A percentile compares a stretch with the other conserved stretches of the same genome.
Evolutionary conservation across 2,329 filamentous ascomycete species (phyloP).

Genomic region (Penicillium sp.): DNA sequence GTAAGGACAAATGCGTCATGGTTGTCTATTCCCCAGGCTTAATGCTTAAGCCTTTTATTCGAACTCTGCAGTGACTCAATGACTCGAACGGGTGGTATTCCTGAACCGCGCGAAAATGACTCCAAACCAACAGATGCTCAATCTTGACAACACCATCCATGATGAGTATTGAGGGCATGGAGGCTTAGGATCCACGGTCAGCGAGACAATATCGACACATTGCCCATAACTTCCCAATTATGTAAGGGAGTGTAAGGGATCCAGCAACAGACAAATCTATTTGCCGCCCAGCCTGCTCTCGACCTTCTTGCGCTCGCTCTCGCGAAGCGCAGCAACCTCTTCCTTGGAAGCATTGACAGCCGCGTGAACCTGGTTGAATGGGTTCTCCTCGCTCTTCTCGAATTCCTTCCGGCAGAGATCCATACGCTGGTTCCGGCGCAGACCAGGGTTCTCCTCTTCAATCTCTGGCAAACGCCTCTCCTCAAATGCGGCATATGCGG

Average conservation of each 20-base stretch:
- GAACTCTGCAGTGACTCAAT: background rate
- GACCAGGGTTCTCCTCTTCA: slow-evolving; percentile 74
- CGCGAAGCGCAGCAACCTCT: slow-evolving; percentile 66
- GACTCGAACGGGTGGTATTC: background rate
- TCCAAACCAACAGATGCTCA: background rate
- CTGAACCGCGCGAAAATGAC: background rate
- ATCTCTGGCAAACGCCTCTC: slow-evolving; percentile 80
- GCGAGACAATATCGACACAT: slow-evolving; percentile 11
- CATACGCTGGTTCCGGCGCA: slow-evolving; percentile 80
- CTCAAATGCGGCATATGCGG: slow-evolving; percentile 79
- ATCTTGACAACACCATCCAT: background rate
- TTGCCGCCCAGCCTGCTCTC: slow-evolving; percentile 60
- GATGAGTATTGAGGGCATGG: background rate
- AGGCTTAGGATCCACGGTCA: background rate
- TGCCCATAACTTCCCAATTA: slow-evolving; percentile 2
- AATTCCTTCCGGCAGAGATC: slow-evolving; percentile 88
- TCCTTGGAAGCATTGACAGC: slow-evolving; percentile 75
- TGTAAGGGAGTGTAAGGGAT: background rate
- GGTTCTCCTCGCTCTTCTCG: slow-evolving; percentile 90
- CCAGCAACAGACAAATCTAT: slow-evolving; percentile 13
- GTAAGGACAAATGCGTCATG: background rate
- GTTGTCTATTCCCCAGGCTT: background rate
- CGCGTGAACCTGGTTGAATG: slow-evolving; percentile 81
- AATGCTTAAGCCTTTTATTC: background rate
- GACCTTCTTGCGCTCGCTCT: slow-evolving; percentile 68